Base-by-base conservation (phyloP, 495 filamentous ascomycete species). In the Tuber indicum region DNA sequence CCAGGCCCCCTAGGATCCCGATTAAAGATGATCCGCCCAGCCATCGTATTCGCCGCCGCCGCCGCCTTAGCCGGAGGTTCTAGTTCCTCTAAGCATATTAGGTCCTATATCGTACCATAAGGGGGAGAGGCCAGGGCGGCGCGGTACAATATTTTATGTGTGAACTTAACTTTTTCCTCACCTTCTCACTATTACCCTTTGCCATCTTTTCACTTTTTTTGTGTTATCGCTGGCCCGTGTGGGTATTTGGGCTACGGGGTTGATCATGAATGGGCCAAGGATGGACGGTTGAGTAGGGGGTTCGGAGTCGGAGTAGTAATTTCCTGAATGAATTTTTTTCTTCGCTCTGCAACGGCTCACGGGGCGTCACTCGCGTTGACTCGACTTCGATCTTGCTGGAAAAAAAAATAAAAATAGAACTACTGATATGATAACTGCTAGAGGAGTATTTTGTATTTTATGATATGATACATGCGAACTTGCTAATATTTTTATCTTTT, bases 1-100 rank as follows among this genome's bases (percentile, higher is more conserved):
- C 78, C 49, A 72, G 75, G 2, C 80, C 81, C 6, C 79, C 80
- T 8, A 76, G 76, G 36, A 82, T 80, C 32, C 78, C 78, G 21
- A 69, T 80, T 52, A 80, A 80, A 9, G 78, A 80, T 7, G 77
- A 80, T n/a, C 43, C 73, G 12, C 78, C 78, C 44, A 12, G 26
- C 58, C 26, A 7, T 66, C 26, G 58, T 66, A 66, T 36, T 26
- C 52, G n/a, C 52, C n/a, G 1, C 32, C 32, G 47, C 52, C 23
- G n/a, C 52, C 52, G 26, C 26, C 58, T 36, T 5, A 7, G 58
- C 58, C 26, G 58, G 58, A 66, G 26, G 58, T 17, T 66, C 26
- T 66, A 36, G 26, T 36, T 32, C 52, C 52, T 21, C 52, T 9
- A 3, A 32, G n/a, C 52, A 32, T 62, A 23, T 32, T 26, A 26